These are phyloP conservation scores for Melaleuca quinquenervia DNA, from an alignment of 345 rosid species.

Conservation along the genomic window DNA sequence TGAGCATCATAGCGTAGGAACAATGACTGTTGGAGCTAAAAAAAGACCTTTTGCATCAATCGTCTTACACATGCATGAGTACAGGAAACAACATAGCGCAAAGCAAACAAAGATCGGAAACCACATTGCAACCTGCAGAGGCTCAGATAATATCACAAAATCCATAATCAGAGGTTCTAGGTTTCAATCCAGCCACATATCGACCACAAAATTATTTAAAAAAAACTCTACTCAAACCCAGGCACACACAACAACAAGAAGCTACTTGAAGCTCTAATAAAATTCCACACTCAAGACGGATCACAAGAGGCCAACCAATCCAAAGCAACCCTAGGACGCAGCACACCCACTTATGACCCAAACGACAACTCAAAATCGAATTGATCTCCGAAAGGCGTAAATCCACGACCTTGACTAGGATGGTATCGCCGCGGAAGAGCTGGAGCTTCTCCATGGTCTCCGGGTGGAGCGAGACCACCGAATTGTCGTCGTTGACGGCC, in stretches of 20 bases:
- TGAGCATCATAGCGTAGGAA: background rate
- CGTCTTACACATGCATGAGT: background rate
- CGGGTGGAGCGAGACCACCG: slow-evolving; percentile 79
- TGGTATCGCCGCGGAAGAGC: slow-evolving; percentile 91
- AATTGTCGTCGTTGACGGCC: slow-evolving; percentile 83
- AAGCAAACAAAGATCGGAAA: background rate
- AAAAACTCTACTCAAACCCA: background rate
- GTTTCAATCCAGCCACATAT: background rate
- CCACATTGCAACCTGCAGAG: background rate
- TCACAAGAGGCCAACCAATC: background rate
- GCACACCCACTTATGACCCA: background rate
- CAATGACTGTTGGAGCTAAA: background rate
- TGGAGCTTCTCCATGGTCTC: slow-evolving; percentile 97
- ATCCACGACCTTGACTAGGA: slow-evolving; percentile 64
- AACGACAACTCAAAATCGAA: background rate
- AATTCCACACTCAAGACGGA: background rate
- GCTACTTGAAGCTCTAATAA: background rate
- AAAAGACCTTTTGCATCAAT: background rate
- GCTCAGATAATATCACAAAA: background rate
- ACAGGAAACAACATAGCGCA: background rate
- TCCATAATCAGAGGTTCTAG: background rate
- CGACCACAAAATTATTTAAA: background rate
- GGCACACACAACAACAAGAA: background rate
- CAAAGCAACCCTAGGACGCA: background rate
- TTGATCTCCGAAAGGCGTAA: background rate